These are phyloP conservation scores for Triglochin maritima DNA, from an alignment of 106 monocot species.

Conservation along the genomic window DNA sequence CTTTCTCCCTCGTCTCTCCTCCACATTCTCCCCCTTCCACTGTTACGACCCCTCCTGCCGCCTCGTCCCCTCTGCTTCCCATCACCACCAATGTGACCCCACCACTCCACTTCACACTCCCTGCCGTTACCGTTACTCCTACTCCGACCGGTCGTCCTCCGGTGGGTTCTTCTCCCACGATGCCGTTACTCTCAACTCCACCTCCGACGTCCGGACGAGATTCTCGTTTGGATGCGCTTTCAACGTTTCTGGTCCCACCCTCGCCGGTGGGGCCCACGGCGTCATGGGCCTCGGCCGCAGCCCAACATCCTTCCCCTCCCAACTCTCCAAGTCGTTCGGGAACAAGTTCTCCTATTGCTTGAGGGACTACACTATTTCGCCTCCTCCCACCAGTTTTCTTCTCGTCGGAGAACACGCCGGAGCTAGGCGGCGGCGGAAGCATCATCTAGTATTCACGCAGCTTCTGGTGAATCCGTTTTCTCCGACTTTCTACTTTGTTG, in stretches of 20 bases:
- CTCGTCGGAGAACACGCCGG: conserved; percentile 19
- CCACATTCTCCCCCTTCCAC: conserved; percentile 28
- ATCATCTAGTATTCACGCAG: conserved; percentile 24
- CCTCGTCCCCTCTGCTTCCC: conserved; percentile 19
- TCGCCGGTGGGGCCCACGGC: conserved; percentile 15
- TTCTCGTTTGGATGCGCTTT: conserved; percentile 31
- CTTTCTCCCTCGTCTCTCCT: conserved; percentile 30
- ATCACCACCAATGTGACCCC: neutral
- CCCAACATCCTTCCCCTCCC: conserved; percentile 42
- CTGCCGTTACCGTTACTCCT: conserved; percentile 42
- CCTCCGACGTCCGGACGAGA: neutral
- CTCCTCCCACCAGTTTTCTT: conserved; percentile 37
- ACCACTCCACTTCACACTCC: conserved; percentile 18
- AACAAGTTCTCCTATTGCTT: conserved; percentile 47
- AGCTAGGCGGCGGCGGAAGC: neutral
- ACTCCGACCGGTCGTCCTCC: conserved; percentile 30
- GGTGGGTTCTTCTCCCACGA: conserved; percentile 38
- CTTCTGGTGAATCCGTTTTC: conserved; percentile 27
- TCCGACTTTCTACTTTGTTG: conserved; percentile 38
- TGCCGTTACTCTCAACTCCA: conserved; percentile 10
- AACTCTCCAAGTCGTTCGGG: conserved; percentile 10
- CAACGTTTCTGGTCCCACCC: conserved; percentile 19
- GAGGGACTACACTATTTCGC: conserved; percentile 36
- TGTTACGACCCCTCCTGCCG: conserved; percentile 29
- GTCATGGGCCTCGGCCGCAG: conserved; percentile 40